Evolutionary conservation across 2,329 filamentous ascomycete genomes (phyloP).

Genomic region (Fusarium clavum): DNA sequence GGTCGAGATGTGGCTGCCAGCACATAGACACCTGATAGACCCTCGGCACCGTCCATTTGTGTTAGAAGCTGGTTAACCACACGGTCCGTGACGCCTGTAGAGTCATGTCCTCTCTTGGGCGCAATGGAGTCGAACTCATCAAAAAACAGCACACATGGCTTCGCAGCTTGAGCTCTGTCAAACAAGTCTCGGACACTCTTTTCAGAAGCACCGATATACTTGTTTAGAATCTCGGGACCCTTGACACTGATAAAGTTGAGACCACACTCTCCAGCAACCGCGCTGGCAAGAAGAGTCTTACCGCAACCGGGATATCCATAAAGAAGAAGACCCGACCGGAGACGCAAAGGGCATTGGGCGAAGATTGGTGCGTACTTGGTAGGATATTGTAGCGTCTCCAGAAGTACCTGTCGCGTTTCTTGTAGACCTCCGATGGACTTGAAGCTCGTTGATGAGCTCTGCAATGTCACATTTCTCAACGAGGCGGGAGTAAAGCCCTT

Average conservation of each 20-base stretch:
- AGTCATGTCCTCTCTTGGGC: slow-evolving; percentile 95
- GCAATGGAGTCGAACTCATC: slow-evolving; percentile 99
- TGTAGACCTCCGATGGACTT: slow-evolving; percentile 89
- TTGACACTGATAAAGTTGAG: slow-evolving; percentile 99
- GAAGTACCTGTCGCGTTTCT: slow-evolving; percentile 87
- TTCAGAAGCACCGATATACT: slow-evolving; percentile 97
- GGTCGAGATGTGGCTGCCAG: slow-evolving; percentile 93
- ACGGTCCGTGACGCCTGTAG: slow-evolving; percentile 96
- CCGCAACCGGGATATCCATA: slow-evolving; percentile 97
- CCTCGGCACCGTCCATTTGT: slow-evolving; percentile 98
- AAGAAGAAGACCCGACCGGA: slow-evolving; percentile 90
- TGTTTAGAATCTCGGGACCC: slow-evolving; percentile 97
- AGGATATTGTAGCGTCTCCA: slow-evolving; percentile 96
- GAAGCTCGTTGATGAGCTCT: slow-evolving; percentile 93
- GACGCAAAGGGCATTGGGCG: slow-evolving; percentile 91
- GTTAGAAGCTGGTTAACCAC: slow-evolving; percentile 98
- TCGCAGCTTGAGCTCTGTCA: slow-evolving; percentile 88
- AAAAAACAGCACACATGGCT: slow-evolving; percentile 96
- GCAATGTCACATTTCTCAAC: slow-evolving; percentile 91
- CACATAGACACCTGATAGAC: slow-evolving; percentile 93
- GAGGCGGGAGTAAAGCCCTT: slow-evolving; percentile 96
- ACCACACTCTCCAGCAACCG: slow-evolving; percentile 96
- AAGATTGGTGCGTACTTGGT: slow-evolving; percentile 99
- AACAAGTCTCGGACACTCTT: slow-evolving; percentile 97
- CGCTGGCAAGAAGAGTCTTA: slow-evolving; percentile 94